Evolutionary conservation across 2,329 filamentous ascomycete genomes (phyloP).

Genomic region (Pseudogymnoascus sp.): DNA sequence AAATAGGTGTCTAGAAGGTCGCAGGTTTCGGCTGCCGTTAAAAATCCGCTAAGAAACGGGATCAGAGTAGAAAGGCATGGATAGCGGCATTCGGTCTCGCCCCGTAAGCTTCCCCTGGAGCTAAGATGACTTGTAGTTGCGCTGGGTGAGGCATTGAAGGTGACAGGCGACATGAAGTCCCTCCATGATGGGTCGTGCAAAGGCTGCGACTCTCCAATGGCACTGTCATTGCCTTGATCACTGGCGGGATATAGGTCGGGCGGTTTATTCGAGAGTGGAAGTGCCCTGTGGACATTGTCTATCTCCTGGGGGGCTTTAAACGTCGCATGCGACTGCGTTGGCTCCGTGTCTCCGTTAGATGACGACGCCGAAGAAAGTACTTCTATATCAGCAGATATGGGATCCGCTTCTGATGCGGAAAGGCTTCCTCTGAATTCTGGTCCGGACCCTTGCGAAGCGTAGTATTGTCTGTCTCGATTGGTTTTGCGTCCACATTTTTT

Average conservation of each 20-base stretch:
- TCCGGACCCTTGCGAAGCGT: not conserved
- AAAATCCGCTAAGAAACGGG: not conserved
- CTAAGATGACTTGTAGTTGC: not conserved
- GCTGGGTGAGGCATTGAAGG: not conserved
- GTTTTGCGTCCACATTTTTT: not conserved
- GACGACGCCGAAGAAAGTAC: not conserved
- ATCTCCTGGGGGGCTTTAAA: not conserved
- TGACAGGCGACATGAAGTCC: not conserved
- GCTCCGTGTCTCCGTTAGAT: not conserved
- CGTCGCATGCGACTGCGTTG: not conserved
- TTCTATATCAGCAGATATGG: not conserved
- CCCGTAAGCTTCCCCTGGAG: not conserved
- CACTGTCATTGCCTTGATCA: not conserved
- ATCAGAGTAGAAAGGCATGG: not conserved
- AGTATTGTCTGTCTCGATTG: not conserved
- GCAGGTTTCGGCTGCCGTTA: conserved; percentile 23
- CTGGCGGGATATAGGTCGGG: not conserved
- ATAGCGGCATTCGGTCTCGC: not conserved
- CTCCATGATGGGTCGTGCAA: not conserved
- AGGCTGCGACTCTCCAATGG: not conserved
- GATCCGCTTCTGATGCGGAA: not conserved
- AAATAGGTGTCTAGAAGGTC: conserved; percentile 41
- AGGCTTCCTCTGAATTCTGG: not conserved
- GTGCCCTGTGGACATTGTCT: not conserved
- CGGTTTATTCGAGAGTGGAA: not conserved